Evolutionary conservation across 129 eudicot species (phyloP).

Genomic region (Sambucus nigra): DNA sequence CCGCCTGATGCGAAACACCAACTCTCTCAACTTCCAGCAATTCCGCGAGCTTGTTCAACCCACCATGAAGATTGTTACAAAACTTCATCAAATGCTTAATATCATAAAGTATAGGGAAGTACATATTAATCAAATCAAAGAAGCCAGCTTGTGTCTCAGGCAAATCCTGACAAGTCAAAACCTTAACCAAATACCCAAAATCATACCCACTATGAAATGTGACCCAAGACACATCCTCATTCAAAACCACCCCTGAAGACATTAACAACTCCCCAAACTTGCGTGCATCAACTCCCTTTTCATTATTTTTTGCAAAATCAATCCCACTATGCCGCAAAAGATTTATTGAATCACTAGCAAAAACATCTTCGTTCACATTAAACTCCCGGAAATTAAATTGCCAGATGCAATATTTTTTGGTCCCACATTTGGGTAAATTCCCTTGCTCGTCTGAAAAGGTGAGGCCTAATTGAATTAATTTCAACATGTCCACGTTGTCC

Average conservation of each 20-base stretch:
- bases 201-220: conserved; percentile 89
- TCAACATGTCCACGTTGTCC: conserved; percentile 76
- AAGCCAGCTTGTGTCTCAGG: conserved; percentile 75
- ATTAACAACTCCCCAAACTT: conserved; percentile 79
- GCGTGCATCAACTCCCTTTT: conserved; percentile 59
- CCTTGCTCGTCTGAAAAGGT: conserved; percentile 71
- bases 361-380: conserved; percentile 70
- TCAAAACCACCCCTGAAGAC: conserved; percentile 90
- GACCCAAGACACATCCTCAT: conserved; percentile 73
- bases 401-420: conserved; percentile 58
- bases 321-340: conserved; percentile 75
- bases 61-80: conserved; percentile 82
- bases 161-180: conserved; percentile 65
- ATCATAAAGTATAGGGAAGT: conserved; percentile 67
- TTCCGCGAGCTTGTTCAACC: conserved; percentile 82
- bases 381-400: conserved; percentile 88
- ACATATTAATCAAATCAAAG: conserved; percentile 53
- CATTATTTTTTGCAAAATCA: conserved; percentile 61
- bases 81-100: conserved; percentile 94
- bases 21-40: conserved; percentile 77
- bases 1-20: conserved; percentile 88
- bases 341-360: conserved; percentile 72
- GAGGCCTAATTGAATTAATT: conserved; percentile 76
- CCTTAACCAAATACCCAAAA: conserved; percentile 76
- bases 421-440: conserved; percentile 57